Conservation (phyloP, 352 stramenopile genomes). For the Globisporangium sylvaticum region DNA sequence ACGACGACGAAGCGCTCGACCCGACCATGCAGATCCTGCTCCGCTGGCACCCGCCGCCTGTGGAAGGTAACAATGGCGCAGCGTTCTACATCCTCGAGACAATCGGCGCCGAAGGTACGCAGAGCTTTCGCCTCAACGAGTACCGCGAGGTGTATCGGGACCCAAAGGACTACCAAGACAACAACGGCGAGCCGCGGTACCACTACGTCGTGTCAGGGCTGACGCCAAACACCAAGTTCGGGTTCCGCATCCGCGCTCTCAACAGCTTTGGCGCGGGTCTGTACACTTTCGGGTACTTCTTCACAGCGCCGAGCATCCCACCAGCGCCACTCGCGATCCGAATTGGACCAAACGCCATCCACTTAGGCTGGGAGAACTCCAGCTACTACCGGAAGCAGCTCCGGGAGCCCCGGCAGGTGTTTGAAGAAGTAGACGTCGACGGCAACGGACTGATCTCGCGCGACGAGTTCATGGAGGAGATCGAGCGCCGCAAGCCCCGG, state of each 20-base stretch:
- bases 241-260: constrained; percentile 84
- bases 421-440: constrained; percentile 74
- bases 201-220: constrained; percentile 63
- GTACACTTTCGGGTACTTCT: constrained; percentile 86
- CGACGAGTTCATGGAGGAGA: constrained; percentile 85
- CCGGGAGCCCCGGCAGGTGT: constrained; percentile 73
- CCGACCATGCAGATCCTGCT: constrained; percentile 67
- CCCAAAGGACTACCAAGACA: constrained; percentile 82
- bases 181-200: constrained; percentile 73
- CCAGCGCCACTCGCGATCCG: constrained; percentile 58
- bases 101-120: constrained; percentile 64
- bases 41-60: constrained; percentile 59
- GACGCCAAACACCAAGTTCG: constrained; percentile 86
- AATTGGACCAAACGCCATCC: constrained; percentile 66
- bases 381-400: constrained; percentile 63
- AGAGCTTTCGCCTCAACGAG: constrained; percentile 60
- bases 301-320: constrained; percentile 73
- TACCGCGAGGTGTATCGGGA: constrained; percentile 87
- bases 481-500: constrained; percentile 69
- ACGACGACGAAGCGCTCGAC: constrained; percentile 48
- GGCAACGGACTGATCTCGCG: constrained; percentile 71
- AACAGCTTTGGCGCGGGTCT: constrained; percentile 87
- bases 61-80: constrained; percentile 57
- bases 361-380: constrained; percentile 73
- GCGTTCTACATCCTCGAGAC: constrained; percentile 85